A percentile compares a stretch with the other conserved stretches of the same genome.
Conservation (phyloP, 768 basidiomycete species). For the Lactifluus volemus region DNA sequence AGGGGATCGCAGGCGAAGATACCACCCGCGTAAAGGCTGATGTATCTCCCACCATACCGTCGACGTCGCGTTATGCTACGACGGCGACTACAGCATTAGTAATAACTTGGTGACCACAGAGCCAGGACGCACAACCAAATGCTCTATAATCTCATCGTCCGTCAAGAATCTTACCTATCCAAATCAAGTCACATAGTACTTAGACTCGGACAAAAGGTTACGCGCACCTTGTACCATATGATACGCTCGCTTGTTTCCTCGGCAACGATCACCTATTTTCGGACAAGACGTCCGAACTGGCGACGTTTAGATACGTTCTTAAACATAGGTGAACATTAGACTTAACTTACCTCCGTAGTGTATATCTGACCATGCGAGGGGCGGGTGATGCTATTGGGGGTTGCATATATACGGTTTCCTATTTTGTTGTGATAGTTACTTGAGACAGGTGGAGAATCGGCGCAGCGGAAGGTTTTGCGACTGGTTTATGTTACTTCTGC, state of each 20-base stretch:
- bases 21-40: conserved; percentile 76
- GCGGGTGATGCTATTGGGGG: too few relatives aligned
- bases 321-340: not conserved
- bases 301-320: not conserved
- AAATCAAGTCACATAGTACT: conserved; percentile 13
- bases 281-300: conserved; percentile 64
- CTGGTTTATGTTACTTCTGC: not conserved
- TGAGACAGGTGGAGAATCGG: too few relatives aligned
- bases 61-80: conserved; percentile 58
- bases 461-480: too few relatives aligned
- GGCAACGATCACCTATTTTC: conserved; percentile 60
- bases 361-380: too few relatives aligned
- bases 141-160: conserved; percentile 74
- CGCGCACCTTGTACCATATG: conserved; percentile 69
- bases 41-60: conserved; percentile 69
- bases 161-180: conserved; percentile 62
- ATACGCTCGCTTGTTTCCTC: conserved; percentile 49
- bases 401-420: too few relatives aligned
- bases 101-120: not conserved
- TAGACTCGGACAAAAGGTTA: not conserved
- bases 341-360: conserved; percentile 8
- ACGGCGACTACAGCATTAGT: not conserved
- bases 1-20: conserved; percentile 68
- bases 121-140: too few relatives aligned
- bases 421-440: too few relatives aligned